Percentiles rank a stretch among this genome's conserved stretches.
Conservation (phyloP, 805 yeast genomes). For the Zygosaccharomyces lentus region DNA sequence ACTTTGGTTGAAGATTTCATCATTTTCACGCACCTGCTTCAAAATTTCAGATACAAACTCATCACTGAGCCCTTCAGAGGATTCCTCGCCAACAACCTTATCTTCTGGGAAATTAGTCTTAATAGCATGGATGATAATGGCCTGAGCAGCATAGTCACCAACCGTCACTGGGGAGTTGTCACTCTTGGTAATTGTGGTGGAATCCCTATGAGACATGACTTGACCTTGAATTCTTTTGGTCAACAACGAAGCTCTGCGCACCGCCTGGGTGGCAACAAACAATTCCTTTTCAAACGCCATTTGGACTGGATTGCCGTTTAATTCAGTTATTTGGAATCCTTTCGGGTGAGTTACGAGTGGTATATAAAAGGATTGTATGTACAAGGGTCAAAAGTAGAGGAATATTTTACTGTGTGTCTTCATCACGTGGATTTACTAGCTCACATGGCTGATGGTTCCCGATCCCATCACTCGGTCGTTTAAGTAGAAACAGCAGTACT, state of each 20-base stretch:
- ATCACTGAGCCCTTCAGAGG: slow-evolving; percentile 61
- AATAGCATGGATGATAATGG: slow-evolving; percentile 81
- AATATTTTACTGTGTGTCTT: not conserved
- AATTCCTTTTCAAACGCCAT: slow-evolving; percentile 60
- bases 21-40: slow-evolving; percentile 52
- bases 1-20: slow-evolving; percentile 39
- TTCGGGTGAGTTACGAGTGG: not conserved
- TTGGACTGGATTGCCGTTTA: not conserved
- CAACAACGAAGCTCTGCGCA: slow-evolving; percentile 75
- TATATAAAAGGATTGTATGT: not conserved
- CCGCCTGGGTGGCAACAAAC: slow-evolving; percentile 81
- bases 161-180: slow-evolving; percentile 94
- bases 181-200: slow-evolving; percentile 65
- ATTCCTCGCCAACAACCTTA: slow-evolving; percentile 92
- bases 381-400: slow-evolving; percentile 1
- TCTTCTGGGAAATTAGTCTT: slow-evolving; percentile 76
- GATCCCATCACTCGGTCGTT: slow-evolving; percentile 66
- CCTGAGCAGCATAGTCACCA: slow-evolving; percentile 96
- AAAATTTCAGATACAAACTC: slow-evolving; percentile 50
- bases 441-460: slow-evolving; percentile 34
- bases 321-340: not conserved
- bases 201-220: slow-evolving; percentile 45
- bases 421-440: slow-evolving; percentile 3
- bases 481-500: slow-evolving; percentile 68
- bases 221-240: slow-evolving; percentile 60